These are phyloP conservation scores for Leptodontidium sp. DNA, from an alignment of 2,329 filamentous ascomycete species.

Conservation along the genomic window DNA sequence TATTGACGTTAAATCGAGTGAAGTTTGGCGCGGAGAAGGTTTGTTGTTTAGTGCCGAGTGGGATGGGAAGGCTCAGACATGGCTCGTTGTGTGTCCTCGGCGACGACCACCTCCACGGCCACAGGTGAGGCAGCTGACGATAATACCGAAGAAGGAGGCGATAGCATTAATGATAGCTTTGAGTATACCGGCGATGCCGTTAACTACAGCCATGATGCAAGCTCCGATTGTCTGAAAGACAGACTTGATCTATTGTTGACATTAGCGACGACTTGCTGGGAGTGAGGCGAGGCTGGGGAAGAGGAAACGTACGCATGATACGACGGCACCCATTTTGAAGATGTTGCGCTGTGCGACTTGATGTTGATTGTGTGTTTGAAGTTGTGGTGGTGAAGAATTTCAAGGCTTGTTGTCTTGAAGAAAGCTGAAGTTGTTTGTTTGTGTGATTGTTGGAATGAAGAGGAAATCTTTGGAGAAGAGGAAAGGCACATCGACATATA, in stretches of 20 bases:
- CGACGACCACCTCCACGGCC: constrained; percentile 45
- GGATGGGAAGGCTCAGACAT: constrained; percentile 31
- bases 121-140: constrained; percentile 50
- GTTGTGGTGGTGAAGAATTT: constrained; percentile 25
- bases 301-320: constrained; percentile 46
- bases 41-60: background rate
- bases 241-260: constrained; percentile 41
- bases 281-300: background rate
- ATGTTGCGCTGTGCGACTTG: constrained; percentile 33
- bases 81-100: constrained; percentile 36
- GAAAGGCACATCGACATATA: constrained; percentile 18
- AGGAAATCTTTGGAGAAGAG: background rate
- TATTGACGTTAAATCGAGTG: background rate
- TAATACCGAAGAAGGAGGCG: constrained; percentile 47
- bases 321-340: constrained; percentile 48
- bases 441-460: constrained; percentile 8
- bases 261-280: constrained; percentile 22
- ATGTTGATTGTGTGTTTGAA: constrained; percentile 26
- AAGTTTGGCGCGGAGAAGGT: background rate
- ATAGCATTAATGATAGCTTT: constrained; percentile 46
- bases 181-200: constrained; percentile 56
- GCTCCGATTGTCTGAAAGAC: constrained; percentile 47
- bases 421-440: constrained; percentile 26
- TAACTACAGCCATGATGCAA: constrained; percentile 58
- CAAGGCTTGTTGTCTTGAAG: constrained; percentile 22